Percentiles rank a stretch among this genome's conserved stretches.
These are phyloP conservation scores for Nothomitra cinnamomea DNA, from an alignment of 2,329 filamentous ascomycete species.

Conservation along the genomic window DNA sequence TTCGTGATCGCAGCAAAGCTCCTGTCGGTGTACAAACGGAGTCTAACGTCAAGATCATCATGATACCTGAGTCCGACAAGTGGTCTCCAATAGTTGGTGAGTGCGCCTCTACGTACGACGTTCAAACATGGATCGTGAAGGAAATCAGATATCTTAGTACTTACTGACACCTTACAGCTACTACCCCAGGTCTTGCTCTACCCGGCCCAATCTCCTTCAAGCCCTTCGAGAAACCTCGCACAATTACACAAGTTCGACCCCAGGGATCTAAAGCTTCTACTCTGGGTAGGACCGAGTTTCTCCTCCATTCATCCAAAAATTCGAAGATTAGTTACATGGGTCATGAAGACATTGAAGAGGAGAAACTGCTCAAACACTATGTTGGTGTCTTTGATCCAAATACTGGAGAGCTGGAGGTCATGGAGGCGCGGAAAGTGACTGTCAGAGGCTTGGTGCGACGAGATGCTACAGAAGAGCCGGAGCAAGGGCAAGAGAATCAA, in stretches of 20 bases:
- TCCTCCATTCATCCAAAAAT: constrained; percentile 41
- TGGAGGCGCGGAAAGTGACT: constrained; percentile 47
- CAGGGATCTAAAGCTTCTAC: background rate
- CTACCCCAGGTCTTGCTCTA: constrained; percentile 26
- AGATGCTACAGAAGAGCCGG: constrained; percentile 34
- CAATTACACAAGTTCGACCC: constrained; percentile 7
- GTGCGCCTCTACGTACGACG: constrained; percentile 8
- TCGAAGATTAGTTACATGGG: constrained; percentile 42
- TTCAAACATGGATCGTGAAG: background rate
- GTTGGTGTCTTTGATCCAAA: constrained; percentile 46
- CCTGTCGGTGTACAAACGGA: constrained; percentile 23
- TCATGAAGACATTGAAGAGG: constrained; percentile 31
- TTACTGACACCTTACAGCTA: constrained; percentile 16
- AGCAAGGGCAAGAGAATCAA: constrained; percentile 16
- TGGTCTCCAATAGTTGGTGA: constrained; percentile 33
- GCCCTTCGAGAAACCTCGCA: constrained; percentile 25
- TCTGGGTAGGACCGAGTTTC: constrained; percentile 23
- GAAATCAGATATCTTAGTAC: background rate
- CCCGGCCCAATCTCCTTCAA: constrained; percentile 28
- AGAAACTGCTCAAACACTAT: constrained; percentile 40
- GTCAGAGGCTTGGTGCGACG: constrained; percentile 40
- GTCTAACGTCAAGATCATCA: constrained; percentile 24
- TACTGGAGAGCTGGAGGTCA: constrained; percentile 40
- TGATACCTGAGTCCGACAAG: constrained; percentile 29
- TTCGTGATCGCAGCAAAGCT: constrained; percentile 31